Conservation (phyloP, 129 eudicot species). For the Flaveria ramosissima region DNA sequence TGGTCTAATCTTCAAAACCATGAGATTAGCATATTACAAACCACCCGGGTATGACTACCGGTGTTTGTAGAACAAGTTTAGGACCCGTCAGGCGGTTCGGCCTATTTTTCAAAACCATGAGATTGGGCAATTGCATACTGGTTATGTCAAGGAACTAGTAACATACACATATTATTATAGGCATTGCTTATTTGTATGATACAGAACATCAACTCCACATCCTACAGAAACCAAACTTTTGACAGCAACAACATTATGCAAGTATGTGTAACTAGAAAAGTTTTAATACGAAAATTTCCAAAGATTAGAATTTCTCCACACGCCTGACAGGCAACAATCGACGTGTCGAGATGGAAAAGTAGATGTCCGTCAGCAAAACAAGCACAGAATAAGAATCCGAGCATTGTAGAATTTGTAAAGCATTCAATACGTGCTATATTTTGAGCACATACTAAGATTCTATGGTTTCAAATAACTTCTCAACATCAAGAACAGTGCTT, state of each 20-base stretch:
- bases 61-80: too few relatives aligned
- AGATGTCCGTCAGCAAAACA: slow-evolving; percentile 9
- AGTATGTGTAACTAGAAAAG: background rate
- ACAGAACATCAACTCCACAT: background rate
- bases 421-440: slow-evolving; percentile 7
- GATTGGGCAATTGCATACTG: background rate
- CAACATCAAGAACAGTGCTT: slow-evolving; percentile 54
- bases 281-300: background rate
- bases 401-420: background rate
- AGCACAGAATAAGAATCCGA: background rate
- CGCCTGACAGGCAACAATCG: background rate
- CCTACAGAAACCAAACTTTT: background rate
- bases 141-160: background rate
- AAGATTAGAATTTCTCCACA: background rate
- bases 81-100: too few relatives aligned
- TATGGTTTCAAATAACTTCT: slow-evolving; percentile 51
- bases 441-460: slow-evolving; percentile 39
- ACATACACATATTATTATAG: background rate
- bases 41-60: too few relatives aligned
- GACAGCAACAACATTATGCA: background rate
- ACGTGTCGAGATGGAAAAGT: background rate
- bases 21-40: too few relatives aligned
- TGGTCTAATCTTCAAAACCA: background rate
- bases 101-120: background rate
- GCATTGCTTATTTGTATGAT: background rate